A percentile compares a stretch with the other conserved stretches of the same genome.
Evolutionary conservation across 2,329 filamentous ascomycete species (phyloP).

Genomic region (Tolypocladium tundrense): DNA sequence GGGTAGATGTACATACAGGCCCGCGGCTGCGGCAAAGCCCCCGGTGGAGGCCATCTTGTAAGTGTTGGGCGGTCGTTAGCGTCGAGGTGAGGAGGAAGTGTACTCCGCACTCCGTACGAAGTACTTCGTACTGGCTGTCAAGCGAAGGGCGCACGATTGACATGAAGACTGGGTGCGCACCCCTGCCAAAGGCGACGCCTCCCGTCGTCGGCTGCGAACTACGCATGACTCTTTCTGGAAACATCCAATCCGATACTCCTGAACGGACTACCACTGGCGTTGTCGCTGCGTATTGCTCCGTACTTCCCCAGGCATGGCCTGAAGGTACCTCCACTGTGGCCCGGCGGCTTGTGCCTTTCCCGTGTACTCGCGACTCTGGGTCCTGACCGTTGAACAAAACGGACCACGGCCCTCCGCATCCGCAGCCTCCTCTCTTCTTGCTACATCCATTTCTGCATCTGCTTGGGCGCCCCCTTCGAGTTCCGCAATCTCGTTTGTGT

Average conservation of each 20-base stretch:
- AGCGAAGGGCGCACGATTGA: conserved; percentile 28
- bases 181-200: neutral
- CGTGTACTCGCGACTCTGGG: neutral
- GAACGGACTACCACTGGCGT: too few relatives aligned
- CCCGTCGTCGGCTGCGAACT: neutral
- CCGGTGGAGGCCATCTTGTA: too few relatives aligned
- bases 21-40: too few relatives aligned
- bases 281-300: neutral
- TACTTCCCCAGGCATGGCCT: neutral
- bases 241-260: neutral
- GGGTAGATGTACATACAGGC: too few relatives aligned
- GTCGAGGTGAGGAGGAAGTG: neutral
- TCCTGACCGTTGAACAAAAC: conserved; percentile 2
- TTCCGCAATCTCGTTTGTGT: neutral
- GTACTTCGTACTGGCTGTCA: conserved; percentile 13
- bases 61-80: neutral
- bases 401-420: conserved; percentile 1
- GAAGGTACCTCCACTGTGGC: neutral
- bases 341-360: neutral
- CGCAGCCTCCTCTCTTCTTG: neutral
- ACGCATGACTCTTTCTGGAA: neutral
- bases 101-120: too few relatives aligned
- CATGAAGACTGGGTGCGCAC: conserved; percentile 10
- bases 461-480: neutral
- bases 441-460: neutral